Conservation (phyloP, 371 early-diverging fungal species). For the Mucor racemosus region DNA sequence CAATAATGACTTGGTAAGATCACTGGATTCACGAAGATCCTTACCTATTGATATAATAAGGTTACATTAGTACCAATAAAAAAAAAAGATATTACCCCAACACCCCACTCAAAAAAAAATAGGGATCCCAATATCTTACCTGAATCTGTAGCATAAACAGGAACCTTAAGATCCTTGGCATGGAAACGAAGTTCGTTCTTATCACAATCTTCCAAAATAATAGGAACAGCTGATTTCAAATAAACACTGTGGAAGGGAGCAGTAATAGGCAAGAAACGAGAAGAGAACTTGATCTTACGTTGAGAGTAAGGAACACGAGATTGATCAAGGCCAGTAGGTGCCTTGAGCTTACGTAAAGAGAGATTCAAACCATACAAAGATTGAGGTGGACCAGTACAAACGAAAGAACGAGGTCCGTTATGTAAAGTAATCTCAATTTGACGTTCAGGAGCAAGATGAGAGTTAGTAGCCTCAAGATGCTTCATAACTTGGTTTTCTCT, state of each 20-base stretch:
- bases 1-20: constrained; percentile 73
- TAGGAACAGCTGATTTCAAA: constrained; percentile 67
- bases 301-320: constrained; percentile 84
- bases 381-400: constrained; percentile 89
- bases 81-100: constrained; percentile 35
- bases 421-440: constrained; percentile 83
- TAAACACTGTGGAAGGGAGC: constrained; percentile 90
- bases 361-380: constrained; percentile 90
- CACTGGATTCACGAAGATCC: constrained; percentile 62
- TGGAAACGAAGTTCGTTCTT: constrained; percentile 62
- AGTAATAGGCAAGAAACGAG: constrained; percentile 87
- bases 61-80: constrained; percentile 6
- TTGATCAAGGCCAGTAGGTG: constrained; percentile 82
- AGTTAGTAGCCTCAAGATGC: constrained; percentile 86
- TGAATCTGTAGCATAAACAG: constrained; percentile 80
- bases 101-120: constrained; percentile 37
- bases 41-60: constrained; percentile 49
- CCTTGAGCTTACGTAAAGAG: constrained; percentile 87
- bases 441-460: constrained; percentile 80
- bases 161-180: constrained; percentile 65
- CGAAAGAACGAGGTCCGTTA: constrained; percentile 87
- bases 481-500: constrained; percentile 76
- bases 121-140: constrained; percentile 42
- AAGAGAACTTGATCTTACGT: constrained; percentile 86
- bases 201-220: constrained; percentile 68